Conservation (phyloP, 139 green algal species). For the Auxenochlorella pyrenoidosa region DNA sequence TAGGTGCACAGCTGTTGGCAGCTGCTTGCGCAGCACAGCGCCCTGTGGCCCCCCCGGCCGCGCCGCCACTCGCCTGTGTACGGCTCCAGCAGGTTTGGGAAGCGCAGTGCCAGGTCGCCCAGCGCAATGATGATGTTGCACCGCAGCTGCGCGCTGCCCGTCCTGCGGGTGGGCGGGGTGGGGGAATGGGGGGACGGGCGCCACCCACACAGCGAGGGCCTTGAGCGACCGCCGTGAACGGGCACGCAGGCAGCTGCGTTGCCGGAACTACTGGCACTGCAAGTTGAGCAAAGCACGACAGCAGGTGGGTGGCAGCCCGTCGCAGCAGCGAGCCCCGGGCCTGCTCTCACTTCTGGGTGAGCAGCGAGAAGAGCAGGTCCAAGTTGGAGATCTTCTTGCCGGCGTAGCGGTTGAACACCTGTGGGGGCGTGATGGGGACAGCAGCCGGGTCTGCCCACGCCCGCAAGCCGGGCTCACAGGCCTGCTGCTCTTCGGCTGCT, state of each 20-base stretch:
- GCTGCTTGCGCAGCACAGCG: no score
- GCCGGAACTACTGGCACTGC: no score
- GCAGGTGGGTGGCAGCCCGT: no score
- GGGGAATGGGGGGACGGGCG: background rate
- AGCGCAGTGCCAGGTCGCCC: conserved; percentile 91
- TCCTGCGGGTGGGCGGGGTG: conserved; percentile 44
- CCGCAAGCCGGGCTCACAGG: no score
- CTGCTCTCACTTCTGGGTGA: conserved; percentile 38
- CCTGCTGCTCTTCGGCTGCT: no score
- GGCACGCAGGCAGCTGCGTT: background rate
- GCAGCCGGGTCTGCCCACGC: no score
- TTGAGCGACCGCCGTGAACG: background rate
- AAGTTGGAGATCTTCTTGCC: conserved; percentile 69
- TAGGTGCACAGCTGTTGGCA: no score
- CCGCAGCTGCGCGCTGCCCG: conserved; percentile 52
- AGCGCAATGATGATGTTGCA: conserved; percentile 88
- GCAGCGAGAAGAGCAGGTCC: conserved; percentile 78
- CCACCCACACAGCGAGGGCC: no score
- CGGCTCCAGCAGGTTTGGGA: conserved; percentile 94
- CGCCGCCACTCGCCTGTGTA: conserved; percentile 71
- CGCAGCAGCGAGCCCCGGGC: no score
- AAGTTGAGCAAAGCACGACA: no score
- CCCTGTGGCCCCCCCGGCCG: background rate
- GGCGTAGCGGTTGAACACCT: conserved; percentile 15
- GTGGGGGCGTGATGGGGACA: background rate